Conservation (phyloP, 139 green algal genomes). For the Haematococcus sp. region DNA sequence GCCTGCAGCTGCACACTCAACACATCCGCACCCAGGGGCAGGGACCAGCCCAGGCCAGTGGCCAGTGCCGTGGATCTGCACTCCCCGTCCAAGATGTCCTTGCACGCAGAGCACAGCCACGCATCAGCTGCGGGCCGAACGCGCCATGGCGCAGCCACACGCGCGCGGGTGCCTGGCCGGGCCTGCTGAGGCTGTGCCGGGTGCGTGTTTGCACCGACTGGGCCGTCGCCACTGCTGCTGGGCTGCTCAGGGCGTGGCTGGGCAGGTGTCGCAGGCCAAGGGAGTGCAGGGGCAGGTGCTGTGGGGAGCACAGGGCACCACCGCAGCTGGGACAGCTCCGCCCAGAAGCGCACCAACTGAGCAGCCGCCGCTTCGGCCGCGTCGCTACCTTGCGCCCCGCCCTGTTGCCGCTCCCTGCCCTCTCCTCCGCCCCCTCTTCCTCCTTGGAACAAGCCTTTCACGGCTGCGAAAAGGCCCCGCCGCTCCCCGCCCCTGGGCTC, state of each 20-base stretch:
- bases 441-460: too few species aligned
- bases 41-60: slow-evolving; percentile 51
- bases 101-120: slow-evolving; percentile 57
- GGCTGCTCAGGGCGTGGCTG: neutral
- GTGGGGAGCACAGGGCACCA: slow-evolving; percentile 62
- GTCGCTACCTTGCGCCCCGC: neutral
- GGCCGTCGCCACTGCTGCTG: neutral
- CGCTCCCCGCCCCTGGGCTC: neutral
- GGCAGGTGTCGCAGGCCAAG: slow-evolving; percentile 39
- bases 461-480: neutral
- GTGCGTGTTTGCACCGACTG: too few species aligned
- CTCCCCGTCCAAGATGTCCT: slow-evolving; percentile 55
- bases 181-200: too few species aligned
- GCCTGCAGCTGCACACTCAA: slow-evolving; percentile 56
- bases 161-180: too few species aligned
- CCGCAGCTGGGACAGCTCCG: slow-evolving; percentile 38
- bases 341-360: slow-evolving; percentile 39
- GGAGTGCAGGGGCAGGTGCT: slow-evolving; percentile 43
- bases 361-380: neutral
- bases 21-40: slow-evolving; percentile 23
- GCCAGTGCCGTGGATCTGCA: slow-evolving; percentile 49
- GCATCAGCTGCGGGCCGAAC: slow-evolving; percentile 46
- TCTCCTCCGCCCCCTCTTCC: neutral
- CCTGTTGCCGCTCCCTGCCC: neutral
- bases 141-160: slow-evolving; percentile 42